A percentile compares a stretch with the other conserved stretches of the same genome.
phyloP scores from a whole-genome alignment of 495 filamentous ascomycete species.

The Trichoderma orchidacearum region DNA sequence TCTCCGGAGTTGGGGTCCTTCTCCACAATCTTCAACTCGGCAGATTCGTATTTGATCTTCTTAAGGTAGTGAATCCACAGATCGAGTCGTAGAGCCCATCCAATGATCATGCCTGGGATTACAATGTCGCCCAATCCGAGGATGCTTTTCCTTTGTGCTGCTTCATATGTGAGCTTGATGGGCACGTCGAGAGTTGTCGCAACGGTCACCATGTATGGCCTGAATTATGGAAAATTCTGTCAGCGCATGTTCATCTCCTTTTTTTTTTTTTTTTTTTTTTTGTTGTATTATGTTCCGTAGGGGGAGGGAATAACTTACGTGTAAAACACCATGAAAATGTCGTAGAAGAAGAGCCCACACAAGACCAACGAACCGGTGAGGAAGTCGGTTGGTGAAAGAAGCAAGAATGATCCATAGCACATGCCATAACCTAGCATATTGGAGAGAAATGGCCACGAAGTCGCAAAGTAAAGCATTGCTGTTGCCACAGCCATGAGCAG shows the following conservation, averaged over 20 bases:
- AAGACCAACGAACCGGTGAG: constrained; percentile 68
- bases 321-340: constrained; percentile 95
- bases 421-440: constrained; percentile 82
- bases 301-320: constrained; percentile 37
- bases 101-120: constrained; percentile 87
- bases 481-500: constrained; percentile 41
- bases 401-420: constrained; percentile 64
- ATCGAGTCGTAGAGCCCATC: constrained; percentile 78
- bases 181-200: constrained; percentile 83
- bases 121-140: constrained; percentile 90
- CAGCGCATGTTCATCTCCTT: no score
- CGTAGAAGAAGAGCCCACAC: constrained; percentile 74
- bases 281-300: no score
- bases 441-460: constrained; percentile 58
- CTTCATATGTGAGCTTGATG: constrained; percentile 82
- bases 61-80: constrained; percentile 67
- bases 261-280: no score
- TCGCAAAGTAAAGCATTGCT: constrained; percentile 55
- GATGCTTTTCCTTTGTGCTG: constrained; percentile 58
- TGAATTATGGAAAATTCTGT: constrained; percentile 6
- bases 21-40: constrained; percentile 18
- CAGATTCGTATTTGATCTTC: constrained; percentile 19
- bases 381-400: constrained; percentile 88
- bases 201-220: constrained; percentile 88
- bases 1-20: constrained; percentile 21